Percentiles rank a stretch among this genome's conserved stretches.
Evolutionary conservation across 106 monocot genomes (phyloP).

Genomic region (Acorus gramineus): DNA sequence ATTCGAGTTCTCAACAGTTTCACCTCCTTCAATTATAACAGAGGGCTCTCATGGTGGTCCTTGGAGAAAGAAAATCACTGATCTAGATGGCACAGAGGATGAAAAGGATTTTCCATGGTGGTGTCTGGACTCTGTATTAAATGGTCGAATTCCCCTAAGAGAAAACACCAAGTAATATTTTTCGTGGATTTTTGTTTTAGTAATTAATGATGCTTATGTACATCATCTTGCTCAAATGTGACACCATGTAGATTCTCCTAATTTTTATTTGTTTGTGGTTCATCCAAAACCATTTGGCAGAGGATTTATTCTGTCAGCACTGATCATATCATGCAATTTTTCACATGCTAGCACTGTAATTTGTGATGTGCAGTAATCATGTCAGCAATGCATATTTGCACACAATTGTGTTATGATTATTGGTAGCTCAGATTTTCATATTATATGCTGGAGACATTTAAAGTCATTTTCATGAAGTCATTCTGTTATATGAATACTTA

Average conservation of each 20-base stretch:
- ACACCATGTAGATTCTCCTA: neutral
- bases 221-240: neutral
- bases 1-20: constrained; percentile 71
- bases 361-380: too few relatives aligned
- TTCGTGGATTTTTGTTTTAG: neutral
- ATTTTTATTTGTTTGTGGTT: too few relatives aligned
- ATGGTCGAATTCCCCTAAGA: constrained; percentile 59
- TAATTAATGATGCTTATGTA: neutral
- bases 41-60: constrained; percentile 83
- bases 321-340: too few relatives aligned
- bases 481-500: too few relatives aligned
- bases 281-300: too few relatives aligned
- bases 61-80: constrained; percentile 88
- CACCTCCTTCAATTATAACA: constrained; percentile 83
- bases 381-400: too few relatives aligned
- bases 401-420: too few relatives aligned
- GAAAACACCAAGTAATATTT: constrained; percentile 76
- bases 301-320: too few relatives aligned
- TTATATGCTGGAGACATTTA: too few relatives aligned
- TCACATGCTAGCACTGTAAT: too few relatives aligned
- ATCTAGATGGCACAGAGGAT: constrained; percentile 84
- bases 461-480: too few relatives aligned
- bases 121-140: constrained; percentile 80
- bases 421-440: too few relatives aligned
- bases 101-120: constrained; percentile 91